Evolutionary conservation across 208 protist genomes (phyloP).

Genomic region (Polymyxa betae): DNA sequence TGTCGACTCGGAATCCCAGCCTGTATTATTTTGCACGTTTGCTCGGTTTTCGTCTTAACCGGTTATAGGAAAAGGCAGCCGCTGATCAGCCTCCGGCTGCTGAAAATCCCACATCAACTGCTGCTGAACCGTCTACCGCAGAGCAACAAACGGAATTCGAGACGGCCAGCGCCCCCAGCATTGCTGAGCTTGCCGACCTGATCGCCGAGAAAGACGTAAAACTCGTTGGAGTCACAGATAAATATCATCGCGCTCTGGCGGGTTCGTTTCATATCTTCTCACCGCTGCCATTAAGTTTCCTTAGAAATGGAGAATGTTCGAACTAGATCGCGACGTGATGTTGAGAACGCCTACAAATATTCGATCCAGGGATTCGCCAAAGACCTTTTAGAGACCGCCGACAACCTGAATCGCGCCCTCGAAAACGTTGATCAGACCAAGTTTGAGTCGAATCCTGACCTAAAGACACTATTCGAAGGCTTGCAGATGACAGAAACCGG

Average conservation of each 20-base stretch:
- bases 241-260: not conserved
- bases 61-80: too few relatives aligned
- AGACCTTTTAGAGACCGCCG: not conserved
- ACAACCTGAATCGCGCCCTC: conserved; percentile 5
- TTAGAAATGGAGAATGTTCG: conserved; percentile 14
- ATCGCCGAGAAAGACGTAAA: not conserved
- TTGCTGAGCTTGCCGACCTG: not conserved
- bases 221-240: not conserved
- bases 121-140: too few relatives aligned
- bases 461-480: not conserved
- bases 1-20: too few relatives aligned
- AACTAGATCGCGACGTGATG: not conserved
- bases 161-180: too few relatives aligned
- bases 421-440: not conserved
- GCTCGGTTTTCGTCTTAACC: too few relatives aligned
- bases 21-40: too few relatives aligned
- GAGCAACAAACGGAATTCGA: too few relatives aligned
- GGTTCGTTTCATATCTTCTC: not conserved
- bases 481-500: not conserved
- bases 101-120: too few relatives aligned
- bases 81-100: too few relatives aligned
- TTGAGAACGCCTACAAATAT: not conserved
- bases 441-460: not conserved
- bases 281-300: not conserved
- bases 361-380: not conserved